These are phyloP conservation scores for Alternaria brassicicola DNA, from an alignment of 2,329 filamentous ascomycete genomes.

Conservation along the genomic window DNA sequence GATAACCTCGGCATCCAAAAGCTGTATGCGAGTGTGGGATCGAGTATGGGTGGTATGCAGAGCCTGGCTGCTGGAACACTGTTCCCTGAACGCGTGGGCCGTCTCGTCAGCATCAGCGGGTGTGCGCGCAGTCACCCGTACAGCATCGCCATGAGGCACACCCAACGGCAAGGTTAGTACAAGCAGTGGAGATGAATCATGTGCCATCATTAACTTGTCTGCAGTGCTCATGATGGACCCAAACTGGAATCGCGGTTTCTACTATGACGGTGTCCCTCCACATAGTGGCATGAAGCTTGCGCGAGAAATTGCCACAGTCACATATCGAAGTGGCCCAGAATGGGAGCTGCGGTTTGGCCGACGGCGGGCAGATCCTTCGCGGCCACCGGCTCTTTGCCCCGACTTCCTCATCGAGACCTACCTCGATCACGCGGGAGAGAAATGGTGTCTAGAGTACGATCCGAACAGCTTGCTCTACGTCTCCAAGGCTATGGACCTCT, in stretches of 20 bases:
- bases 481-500: constrained; percentile 98
- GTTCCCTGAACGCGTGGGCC: constrained; percentile 80
- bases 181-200: background rate
- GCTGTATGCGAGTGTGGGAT: constrained; percentile 90
- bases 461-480: constrained; percentile 95
- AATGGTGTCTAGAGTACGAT: constrained; percentile 96
- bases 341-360: constrained; percentile 96
- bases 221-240: constrained; percentile 96
- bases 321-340: constrained; percentile 93
- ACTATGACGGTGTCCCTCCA: constrained; percentile 80
- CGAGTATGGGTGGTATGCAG: constrained; percentile 99
- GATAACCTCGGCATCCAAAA: constrained; percentile 77
- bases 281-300: constrained; percentile 98
- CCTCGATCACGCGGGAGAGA: constrained; percentile 95
- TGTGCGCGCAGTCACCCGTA: constrained; percentile 96
- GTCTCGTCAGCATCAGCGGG: constrained; percentile 87
- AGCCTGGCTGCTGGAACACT: constrained; percentile 84
- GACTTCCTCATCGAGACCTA: constrained; percentile 99
- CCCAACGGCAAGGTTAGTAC: constrained; percentile 74
- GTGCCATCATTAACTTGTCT: constrained; percentile 10
- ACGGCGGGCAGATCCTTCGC: constrained; percentile 80
- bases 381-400: constrained; percentile 90
- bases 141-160: constrained; percentile 98
- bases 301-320: constrained; percentile 95
- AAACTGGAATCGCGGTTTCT: constrained; percentile 94